Base-by-base conservation (phyloP, 2,329 filamentous ascomycete species). In the Verticillium tricorpus region DNA sequence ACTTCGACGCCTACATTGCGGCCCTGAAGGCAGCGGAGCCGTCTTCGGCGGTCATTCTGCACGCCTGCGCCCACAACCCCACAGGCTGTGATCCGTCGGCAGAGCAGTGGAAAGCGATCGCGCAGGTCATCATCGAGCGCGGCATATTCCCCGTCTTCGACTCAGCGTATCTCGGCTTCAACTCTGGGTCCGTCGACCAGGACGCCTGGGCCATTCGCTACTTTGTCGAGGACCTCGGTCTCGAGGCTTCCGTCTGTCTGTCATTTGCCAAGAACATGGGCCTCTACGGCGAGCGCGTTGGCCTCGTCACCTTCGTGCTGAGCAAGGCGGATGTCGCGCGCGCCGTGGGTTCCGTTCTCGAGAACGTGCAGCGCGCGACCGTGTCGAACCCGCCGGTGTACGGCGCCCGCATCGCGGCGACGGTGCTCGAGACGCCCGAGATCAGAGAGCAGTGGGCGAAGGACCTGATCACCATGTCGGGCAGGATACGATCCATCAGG, bases 231-330 rank as follows among this genome's bases (percentile, higher is more conserved):
- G 70, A 72, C 31, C 66, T 75, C 8, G 68, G 68, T 1, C 69
- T 80, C 61, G 84, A 87, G 70, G 77, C 84, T 5, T 80, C 82
- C 59, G 74, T 88, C 3, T 83, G 83, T 57, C 78, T 86, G 69
- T 88, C 85, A 0, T 88, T 87, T 67, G 83, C 85, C 2, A 88
- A 88, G 75, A 85, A 81, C 70, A 85, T 87, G 71, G 77, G 77
- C 1, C 65, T 79, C 0, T 79, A 79, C 60, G 77, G 76, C 62
- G 74, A 77, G 60, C 67, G 74, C 2, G 67, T 73, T 9, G 76
- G 74, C 0, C 64, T 71, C 2, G 70, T 70, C 2, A 65, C 67
- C 0, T 69, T 76, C 1, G 68, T 74, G 0, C 67, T 70, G 1
- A 61, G 32, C 1, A 67, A 69, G 0, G 57, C 65, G 0, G 66